These are phyloP conservation scores for Saxophila tyrrhenica DNA, from an alignment of 495 filamentous ascomycete species.

Conservation along the genomic window DNA sequence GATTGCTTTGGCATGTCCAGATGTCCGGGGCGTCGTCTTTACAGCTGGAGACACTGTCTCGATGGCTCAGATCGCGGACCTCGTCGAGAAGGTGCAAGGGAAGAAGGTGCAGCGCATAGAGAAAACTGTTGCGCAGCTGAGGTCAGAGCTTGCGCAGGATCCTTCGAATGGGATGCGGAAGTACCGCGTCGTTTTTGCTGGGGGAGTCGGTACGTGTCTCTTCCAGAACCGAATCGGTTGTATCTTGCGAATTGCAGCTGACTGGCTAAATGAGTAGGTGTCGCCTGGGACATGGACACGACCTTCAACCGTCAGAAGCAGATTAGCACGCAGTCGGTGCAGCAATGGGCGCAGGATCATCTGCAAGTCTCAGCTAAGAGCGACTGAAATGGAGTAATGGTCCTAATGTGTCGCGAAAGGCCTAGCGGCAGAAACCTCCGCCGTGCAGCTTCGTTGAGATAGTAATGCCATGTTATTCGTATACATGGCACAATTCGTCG, in stretches of 20 bases:
- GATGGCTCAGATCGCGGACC: conserved; percentile 40
- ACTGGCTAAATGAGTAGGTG: not conserved
- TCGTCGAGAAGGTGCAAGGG: conserved; percentile 35
- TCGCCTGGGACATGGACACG: not conserved
- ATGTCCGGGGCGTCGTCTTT: conserved; percentile 35
- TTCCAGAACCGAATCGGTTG: not conserved
- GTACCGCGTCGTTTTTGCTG: conserved; percentile 50
- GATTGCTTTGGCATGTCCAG: conserved; percentile 30
- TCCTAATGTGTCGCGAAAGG: too few relatives aligned
- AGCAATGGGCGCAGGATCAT: not conserved
- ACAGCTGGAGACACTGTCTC: conserved; percentile 48
- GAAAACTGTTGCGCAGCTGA: conserved; percentile 33
- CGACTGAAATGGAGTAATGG: too few relatives aligned
- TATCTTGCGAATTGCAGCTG: not conserved
- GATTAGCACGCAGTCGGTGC: not conserved
- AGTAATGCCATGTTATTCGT: too few relatives aligned
- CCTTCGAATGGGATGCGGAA: conserved; percentile 42
- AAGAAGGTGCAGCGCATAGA: conserved; percentile 36
- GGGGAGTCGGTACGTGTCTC: conserved; percentile 25
- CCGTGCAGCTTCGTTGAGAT: too few relatives aligned
- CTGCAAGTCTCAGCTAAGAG: too few relatives aligned
- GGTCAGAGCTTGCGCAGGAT: conserved; percentile 32
- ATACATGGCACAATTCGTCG: too few relatives aligned
- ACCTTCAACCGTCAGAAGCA: not conserved
- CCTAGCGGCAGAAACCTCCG: too few relatives aligned